Conservation (phyloP, 2,329 filamentous ascomycete species). For the Lachnellula willkommii region DNA sequence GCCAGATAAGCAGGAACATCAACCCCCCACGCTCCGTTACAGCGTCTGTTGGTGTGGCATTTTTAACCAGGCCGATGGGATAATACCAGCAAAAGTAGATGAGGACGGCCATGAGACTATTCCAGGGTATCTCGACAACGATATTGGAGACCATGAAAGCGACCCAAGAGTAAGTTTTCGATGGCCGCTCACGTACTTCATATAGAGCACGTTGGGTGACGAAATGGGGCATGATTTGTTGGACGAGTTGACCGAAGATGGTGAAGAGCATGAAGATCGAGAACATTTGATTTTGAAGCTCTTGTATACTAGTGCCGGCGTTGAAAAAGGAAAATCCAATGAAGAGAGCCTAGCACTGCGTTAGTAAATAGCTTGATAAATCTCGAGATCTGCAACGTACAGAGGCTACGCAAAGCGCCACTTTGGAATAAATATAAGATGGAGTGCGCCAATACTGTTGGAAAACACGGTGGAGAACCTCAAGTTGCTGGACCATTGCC, state of each 20-base stretch:
- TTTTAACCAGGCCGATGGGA: conserved; percentile 68
- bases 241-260: conserved; percentile 66
- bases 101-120: conserved; percentile 63
- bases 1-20: conserved; percentile 69
- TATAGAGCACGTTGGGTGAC: conserved; percentile 48
- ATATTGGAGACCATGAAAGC: conserved; percentile 64
- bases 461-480: conserved; percentile 54
- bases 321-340: conserved; percentile 66
- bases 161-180: conserved; percentile 71
- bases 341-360: conserved; percentile 43
- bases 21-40: conserved; percentile 65
- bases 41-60: conserved; percentile 56
- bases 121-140: conserved; percentile 78
- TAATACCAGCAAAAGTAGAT: conserved; percentile 82
- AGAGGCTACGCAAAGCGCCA: conserved; percentile 17
- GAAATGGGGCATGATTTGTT: conserved; percentile 67
- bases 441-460: conserved; percentile 61
- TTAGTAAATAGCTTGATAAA: neutral
- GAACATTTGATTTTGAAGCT: conserved; percentile 67
- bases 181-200: conserved; percentile 62
- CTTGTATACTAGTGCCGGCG: conserved; percentile 49
- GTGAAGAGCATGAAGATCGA: conserved; percentile 70
- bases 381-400: conserved; percentile 41
- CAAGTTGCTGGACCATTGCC: conserved; percentile 45
- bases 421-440: conserved; percentile 43